These are phyloP conservation scores for Saccharomycopsis synnaedendra DNA, from an alignment of 805 yeast genomes.

Conservation along the genomic window DNA sequence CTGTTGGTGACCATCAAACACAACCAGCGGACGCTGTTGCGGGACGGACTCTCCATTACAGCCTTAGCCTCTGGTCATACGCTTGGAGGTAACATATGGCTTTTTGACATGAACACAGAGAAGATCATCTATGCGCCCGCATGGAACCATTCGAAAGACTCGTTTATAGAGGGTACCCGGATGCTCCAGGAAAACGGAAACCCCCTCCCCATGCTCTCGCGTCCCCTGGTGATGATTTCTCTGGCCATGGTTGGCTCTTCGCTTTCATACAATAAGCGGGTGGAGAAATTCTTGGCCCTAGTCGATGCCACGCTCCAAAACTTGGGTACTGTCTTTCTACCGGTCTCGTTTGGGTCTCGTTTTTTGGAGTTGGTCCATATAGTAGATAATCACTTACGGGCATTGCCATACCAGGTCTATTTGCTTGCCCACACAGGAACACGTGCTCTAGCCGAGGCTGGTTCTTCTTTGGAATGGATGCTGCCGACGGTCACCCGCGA, in stretches of 20 bases:
- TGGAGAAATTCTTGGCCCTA: conserved; percentile 49
- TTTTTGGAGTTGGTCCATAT: conserved; percentile 68
- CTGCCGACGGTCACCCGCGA: conserved; percentile 72
- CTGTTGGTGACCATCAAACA: conserved; percentile 58
- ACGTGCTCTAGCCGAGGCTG: conserved; percentile 67
- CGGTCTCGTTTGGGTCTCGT: conserved; percentile 72
- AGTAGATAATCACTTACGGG: conserved; percentile 50
- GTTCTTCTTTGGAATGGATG: conserved; percentile 94
- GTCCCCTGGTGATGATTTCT: conserved; percentile 80
- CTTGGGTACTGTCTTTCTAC: conserved; percentile 66
- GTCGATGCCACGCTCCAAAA: conserved; percentile 55
- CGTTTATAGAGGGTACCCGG: conserved; percentile 65
- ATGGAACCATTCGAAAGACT: conserved; percentile 91
- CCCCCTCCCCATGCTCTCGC: conserved; percentile 45
- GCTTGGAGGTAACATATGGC: conserved; percentile 90
- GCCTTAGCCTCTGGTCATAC: conserved; percentile 90
- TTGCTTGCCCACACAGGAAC: conserved; percentile 72
- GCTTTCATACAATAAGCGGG: conserved; percentile 48
- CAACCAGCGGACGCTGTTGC: conserved; percentile 54
- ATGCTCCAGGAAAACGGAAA: conserved; percentile 45
- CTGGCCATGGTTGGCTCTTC: conserved; percentile 56
- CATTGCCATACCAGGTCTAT: conserved; percentile 44
- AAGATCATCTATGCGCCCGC: conserved; percentile 79
- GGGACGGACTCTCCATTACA: conserved; percentile 27
- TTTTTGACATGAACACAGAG: conserved; percentile 50